phyloP scores from a whole-genome alignment of 371 early-diverging fungal genomes.

The Mucor piriformis region DNA sequence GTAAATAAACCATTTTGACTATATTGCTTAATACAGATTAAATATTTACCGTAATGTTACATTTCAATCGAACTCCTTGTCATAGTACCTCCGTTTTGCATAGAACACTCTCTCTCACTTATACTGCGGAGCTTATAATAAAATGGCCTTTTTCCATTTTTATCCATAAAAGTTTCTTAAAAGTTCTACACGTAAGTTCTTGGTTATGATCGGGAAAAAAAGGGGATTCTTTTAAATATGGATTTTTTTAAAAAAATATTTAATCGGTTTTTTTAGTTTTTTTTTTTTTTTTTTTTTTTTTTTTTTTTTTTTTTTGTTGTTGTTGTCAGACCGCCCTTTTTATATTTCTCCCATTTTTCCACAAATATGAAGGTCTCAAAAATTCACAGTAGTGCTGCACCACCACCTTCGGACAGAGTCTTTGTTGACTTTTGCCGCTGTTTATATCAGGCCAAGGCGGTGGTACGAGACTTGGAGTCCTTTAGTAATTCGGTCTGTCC shows the following conservation, averaged over 20 bases:
- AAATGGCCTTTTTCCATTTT: not conserved
- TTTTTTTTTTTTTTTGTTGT: not conserved
- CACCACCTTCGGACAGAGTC: slow-evolving; percentile 22
- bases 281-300: slow-evolving; percentile 7
- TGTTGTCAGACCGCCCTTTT: not conserved
- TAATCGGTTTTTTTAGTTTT: slow-evolving; percentile 3
- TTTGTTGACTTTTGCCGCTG: slow-evolving; percentile 51
- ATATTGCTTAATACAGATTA: not conserved
- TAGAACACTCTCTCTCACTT: too few relatives aligned
- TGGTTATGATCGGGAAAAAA: slow-evolving; percentile 19
- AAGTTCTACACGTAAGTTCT: slow-evolving; percentile 8
- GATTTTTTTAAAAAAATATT: slow-evolving; percentile 11
- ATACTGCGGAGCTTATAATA: too few relatives aligned
- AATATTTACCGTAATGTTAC: too few relatives aligned
- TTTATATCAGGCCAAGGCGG: slow-evolving; percentile 48
- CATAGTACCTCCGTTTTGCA: too few relatives aligned
- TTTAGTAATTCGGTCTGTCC: slow-evolving; percentile 43
- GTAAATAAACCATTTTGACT: not conserved
- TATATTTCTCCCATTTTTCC: not conserved
- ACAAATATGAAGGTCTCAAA: slow-evolving; percentile 1
- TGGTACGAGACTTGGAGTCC: slow-evolving; percentile 39
- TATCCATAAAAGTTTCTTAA: slow-evolving; percentile 16
- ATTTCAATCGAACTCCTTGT: too few relatives aligned
- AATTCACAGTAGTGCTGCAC: not conserved
- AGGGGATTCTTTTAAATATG: slow-evolving; percentile 26